These are phyloP conservation scores for Elsinoe australis DNA, from an alignment of 2,329 filamentous ascomycete species.

Conservation along the genomic window DNA sequence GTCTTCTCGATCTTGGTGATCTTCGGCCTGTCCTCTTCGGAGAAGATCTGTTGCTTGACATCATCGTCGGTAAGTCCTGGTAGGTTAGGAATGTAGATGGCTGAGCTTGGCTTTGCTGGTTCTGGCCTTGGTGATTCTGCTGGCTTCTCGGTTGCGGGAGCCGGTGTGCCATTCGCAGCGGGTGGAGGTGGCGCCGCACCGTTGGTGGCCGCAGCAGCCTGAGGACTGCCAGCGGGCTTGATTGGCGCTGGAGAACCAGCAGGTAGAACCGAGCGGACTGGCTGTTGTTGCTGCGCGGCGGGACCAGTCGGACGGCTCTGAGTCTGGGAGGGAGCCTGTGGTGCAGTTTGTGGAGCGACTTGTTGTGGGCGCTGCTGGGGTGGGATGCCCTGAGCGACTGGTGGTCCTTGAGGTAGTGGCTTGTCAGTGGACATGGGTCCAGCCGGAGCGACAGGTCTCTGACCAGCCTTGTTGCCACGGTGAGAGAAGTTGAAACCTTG, in stretches of 20 bases:
- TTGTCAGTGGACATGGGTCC: slow-evolving; percentile 33
- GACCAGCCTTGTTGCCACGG: slow-evolving; percentile 65
- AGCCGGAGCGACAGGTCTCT: slow-evolving; percentile 32
- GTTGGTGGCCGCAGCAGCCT: slow-evolving; percentile 32
- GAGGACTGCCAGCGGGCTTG: slow-evolving; percentile 42
- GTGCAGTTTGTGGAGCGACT: slow-evolving; percentile 16
- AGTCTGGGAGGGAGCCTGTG: slow-evolving; percentile 13
- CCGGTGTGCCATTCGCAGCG: slow-evolving; percentile 44
- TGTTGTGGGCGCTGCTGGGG: slow-evolving; percentile 23
- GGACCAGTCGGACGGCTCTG: slow-evolving; percentile 15
- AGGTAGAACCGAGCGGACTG: slow-evolving; percentile 18
- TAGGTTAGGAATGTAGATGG: slow-evolving; percentile 69
- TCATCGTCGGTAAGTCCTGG: slow-evolving; percentile 42
- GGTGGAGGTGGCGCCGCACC: slow-evolving; percentile 17
- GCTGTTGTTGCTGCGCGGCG: slow-evolving; percentile 16
- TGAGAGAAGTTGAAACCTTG: slow-evolving; percentile 99
- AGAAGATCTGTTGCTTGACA: slow-evolving; percentile 68
- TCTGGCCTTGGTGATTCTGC: slow-evolving; percentile 28
- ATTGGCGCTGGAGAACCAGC: slow-evolving; percentile 27
- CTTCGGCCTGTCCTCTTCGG: slow-evolving; percentile 73
- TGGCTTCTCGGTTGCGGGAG: slow-evolving; percentile 32
- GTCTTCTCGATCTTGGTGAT: slow-evolving; percentile 63
- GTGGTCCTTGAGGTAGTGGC: slow-evolving; percentile 27
- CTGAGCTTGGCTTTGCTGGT: slow-evolving; percentile 59
- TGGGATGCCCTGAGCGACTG: slow-evolving; percentile 21